Evolutionary conservation across 805 yeast genomes (phyloP), one percentile per base, ranked within the genome.

Genomic region (Kazachstania taianensis): DNA sequence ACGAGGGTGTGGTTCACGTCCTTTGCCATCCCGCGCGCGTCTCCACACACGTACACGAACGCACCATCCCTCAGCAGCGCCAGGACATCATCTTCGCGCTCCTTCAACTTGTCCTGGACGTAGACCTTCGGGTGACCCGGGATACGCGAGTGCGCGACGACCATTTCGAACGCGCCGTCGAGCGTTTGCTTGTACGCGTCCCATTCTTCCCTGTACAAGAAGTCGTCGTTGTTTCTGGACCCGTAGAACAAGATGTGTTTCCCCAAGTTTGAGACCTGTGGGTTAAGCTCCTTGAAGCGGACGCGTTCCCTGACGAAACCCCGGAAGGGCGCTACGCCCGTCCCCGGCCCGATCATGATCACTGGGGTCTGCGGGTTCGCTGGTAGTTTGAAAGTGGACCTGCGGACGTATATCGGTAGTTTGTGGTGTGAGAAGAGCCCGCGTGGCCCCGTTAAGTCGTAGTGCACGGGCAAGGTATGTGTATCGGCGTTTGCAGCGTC

Each of bases 271-370:
- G 59, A 59, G 23, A 44, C 41, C 17, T 44, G 48, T 2, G 23
- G 22, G 22, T 45, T 42, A 30, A 57, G 59, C 40, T 66, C 66
- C n/a, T 63, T 62, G 52, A 65, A 73, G 29, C 63, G 59, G 12
- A 78, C 83, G 49, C 87, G 78, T 57, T 89, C 98, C 65, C 94
- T 78, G 26, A 89, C 62, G 48, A 89, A 89, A 5, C 94, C 98
- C 65, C 98, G 78, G 68, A 92, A 84, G 42, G 98, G 98, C 7
- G 98, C 97, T 36, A 89, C 86, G 59, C 98, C 98, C 3, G 98
- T 92, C 46, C 98, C 98, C 28, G 98, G 97, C 20, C 98, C 98
- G 53, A 89, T 71, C 81, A 87, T 75, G 50, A 89, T 85, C 17
- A 89, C 71, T n/a, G 97, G 96, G 27, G 81, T 77, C 5, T 72